Percentiles rank a stretch among this genome's conserved stretches.
Evolutionary conservation across 2,329 filamentous ascomycete genomes (phyloP).

Genomic region (Lachnellula willkommii): DNA sequence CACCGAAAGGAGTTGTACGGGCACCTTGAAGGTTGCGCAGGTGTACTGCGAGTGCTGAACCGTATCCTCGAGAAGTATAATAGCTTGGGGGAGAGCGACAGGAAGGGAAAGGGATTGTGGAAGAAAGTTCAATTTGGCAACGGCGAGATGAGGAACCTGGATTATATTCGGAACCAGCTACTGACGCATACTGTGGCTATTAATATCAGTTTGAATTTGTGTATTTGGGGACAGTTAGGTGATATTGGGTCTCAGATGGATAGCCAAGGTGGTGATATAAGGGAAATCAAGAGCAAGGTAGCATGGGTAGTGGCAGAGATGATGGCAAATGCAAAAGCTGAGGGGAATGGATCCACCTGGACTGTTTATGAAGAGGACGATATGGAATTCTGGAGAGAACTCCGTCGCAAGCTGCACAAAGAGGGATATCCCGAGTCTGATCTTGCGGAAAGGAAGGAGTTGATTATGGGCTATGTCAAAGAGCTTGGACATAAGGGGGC

Average conservation of each 20-base stretch:
- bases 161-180: slow-evolving; percentile 4
- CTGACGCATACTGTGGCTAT: slow-evolving; percentile 7
- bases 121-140: slow-evolving; percentile 11
- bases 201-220: slow-evolving; percentile 6
- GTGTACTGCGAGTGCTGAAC: background rate
- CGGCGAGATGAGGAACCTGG: slow-evolving; percentile 7
- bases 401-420: slow-evolving; percentile 47
- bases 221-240: background rate
- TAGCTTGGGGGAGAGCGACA: background rate
- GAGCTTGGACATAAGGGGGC: slow-evolving; percentile 14
- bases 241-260: slow-evolving; percentile 6
- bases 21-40: background rate
- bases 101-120: background rate
- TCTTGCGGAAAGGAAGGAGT: slow-evolving; percentile 47
- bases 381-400: slow-evolving; percentile 49
- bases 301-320: slow-evolving; percentile 14
- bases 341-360: slow-evolving; percentile 14
- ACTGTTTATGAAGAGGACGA: slow-evolving; percentile 35
- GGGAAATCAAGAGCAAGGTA: slow-evolving; percentile 1
- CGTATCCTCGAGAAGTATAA: slow-evolving; percentile 9
- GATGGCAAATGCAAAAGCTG: background rate
- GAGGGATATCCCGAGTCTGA: slow-evolving; percentile 51
- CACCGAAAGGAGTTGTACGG: slow-evolving; percentile 4
- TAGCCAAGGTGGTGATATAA: background rate
- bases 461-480: slow-evolving; percentile 17